Evolutionary conservation across 192 early-diverging fungal species (phyloP).

Genomic region (Thoreauomyces humboldtii): DNA sequence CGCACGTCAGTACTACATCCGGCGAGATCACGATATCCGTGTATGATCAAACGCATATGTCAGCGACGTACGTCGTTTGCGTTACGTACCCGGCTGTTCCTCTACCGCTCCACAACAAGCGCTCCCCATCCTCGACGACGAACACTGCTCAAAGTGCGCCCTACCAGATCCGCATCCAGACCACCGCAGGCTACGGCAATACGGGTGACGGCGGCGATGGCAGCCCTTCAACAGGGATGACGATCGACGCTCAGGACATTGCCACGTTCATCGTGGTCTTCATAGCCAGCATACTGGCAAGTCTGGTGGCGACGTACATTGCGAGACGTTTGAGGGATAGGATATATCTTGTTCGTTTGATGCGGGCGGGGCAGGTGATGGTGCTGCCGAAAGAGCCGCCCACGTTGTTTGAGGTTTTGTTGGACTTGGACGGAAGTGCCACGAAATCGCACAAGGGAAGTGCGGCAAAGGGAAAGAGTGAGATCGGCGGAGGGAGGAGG

Average conservation of each 20-base stretch:
- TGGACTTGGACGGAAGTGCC: background rate
- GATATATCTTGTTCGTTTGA: slow-evolving; percentile 5
- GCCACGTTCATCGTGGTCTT: slow-evolving; percentile 26
- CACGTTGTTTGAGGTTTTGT: slow-evolving; percentile 11
- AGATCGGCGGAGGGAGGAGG: background rate
- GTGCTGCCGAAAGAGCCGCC: slow-evolving; percentile 25
- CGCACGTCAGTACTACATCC: background rate
- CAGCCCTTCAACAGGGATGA: background rate
- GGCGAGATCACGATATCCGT: background rate
- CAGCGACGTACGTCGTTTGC: background rate
- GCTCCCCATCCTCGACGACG: background rate
- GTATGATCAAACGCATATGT: background rate
- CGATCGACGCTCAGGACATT: slow-evolving; percentile 7
- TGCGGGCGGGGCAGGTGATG: slow-evolving; percentile 15
- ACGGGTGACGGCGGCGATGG: background rate
- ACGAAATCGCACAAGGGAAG: too few species aligned
- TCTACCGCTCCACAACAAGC: background rate
- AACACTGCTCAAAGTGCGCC: background rate
- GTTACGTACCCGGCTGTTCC: slow-evolving; percentile 2
- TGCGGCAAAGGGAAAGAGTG: too few species aligned
- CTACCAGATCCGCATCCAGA: background rate
- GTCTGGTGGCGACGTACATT: slow-evolving; percentile 4
- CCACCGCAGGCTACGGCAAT: background rate
- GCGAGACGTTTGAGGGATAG: slow-evolving; percentile 15
- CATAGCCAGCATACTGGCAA: slow-evolving; percentile 8